phyloP scores from a whole-genome alignment of 2,329 filamentous ascomycete genomes.

The Xylariaceae sp. region DNA sequence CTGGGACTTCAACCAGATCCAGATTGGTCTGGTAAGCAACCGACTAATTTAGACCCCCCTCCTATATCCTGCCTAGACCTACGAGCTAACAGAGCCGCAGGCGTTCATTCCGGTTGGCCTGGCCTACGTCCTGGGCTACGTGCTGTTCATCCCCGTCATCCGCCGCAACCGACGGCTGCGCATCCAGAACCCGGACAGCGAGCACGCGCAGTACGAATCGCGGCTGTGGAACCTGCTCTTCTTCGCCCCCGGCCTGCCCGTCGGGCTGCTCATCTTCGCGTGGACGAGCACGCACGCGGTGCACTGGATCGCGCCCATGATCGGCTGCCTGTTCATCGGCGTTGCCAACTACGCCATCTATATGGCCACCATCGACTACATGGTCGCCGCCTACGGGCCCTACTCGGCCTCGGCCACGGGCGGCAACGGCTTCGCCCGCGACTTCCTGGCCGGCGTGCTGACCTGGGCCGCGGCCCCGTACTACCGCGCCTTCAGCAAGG shows the following conservation, averaged over 20 bases:
- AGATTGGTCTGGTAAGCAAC: slow-evolving; percentile 20
- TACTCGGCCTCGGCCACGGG: slow-evolving; percentile 61
- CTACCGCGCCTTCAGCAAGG: slow-evolving; percentile 34
- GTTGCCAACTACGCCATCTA: slow-evolving; percentile 58
- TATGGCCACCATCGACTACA: slow-evolving; percentile 61
- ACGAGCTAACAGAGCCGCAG: too few relatives aligned
- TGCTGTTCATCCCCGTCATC: slow-evolving; percentile 47
- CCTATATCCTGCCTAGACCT: slow-evolving; percentile 12
- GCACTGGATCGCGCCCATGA: slow-evolving; percentile 55
- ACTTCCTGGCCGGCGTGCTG: slow-evolving; percentile 57
- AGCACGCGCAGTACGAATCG: slow-evolving; percentile 54
- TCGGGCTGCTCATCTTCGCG: slow-evolving; percentile 56
- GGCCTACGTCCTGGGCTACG: slow-evolving; percentile 53
- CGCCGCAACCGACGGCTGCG: slow-evolving; percentile 30
- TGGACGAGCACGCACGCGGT: slow-evolving; percentile 48
- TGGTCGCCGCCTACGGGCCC: slow-evolving; percentile 59
- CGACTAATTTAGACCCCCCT: background rate
- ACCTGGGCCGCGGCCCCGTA: slow-evolving; percentile 53
- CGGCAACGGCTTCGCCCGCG: slow-evolving; percentile 58
- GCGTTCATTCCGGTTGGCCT: slow-evolving; percentile 37
- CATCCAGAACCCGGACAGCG: slow-evolving; percentile 32
- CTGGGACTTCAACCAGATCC: slow-evolving; percentile 44
- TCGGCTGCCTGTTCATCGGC: slow-evolving; percentile 52
- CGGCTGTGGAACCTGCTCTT: slow-evolving; percentile 54
- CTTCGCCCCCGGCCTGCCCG: slow-evolving; percentile 49